Conservation (phyloP, 257 asterid genomes). For the Marsdenia floribunda region DNA sequence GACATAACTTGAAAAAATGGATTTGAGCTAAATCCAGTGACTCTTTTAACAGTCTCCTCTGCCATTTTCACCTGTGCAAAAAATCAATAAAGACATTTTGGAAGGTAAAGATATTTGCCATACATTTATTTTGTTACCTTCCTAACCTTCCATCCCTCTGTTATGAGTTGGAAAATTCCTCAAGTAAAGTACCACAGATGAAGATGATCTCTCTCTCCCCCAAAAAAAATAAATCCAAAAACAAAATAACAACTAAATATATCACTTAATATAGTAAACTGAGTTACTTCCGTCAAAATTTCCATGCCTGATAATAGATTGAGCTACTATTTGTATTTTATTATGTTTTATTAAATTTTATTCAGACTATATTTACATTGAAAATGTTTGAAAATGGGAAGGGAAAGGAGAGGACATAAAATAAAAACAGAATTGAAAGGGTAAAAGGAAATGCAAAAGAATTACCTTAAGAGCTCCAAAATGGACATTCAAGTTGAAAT, state of each 20-base stretch:
- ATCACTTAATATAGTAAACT: neutral
- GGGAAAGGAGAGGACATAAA: neutral
- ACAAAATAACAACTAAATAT: neutral
- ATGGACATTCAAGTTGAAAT: too few relatives aligned
- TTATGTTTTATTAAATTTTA: neutral
- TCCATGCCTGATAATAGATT: neutral
- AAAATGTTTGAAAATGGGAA: neutral
- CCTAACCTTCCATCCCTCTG: neutral
- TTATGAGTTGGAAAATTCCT: neutral
- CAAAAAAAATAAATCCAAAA: too few relatives aligned
- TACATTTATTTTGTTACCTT: neutral
- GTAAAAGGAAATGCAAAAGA: neutral
- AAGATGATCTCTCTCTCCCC: too few relatives aligned
- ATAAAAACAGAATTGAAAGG: too few relatives aligned
- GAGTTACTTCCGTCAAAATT: neutral
- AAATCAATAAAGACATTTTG: neutral
- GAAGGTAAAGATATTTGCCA: neutral
- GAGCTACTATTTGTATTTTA: neutral
- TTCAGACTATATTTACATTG: neutral
- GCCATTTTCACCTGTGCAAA: constrained; percentile 83
- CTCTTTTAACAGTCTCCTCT: constrained; percentile 81
- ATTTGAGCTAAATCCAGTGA: constrained; percentile 56
- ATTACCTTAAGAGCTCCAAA: neutral
- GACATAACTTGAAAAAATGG: constrained; percentile 81
- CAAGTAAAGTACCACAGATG: neutral